Conservation (phyloP, 2,329 filamentous ascomycete species). For the Juglanconis sp. region DNA sequence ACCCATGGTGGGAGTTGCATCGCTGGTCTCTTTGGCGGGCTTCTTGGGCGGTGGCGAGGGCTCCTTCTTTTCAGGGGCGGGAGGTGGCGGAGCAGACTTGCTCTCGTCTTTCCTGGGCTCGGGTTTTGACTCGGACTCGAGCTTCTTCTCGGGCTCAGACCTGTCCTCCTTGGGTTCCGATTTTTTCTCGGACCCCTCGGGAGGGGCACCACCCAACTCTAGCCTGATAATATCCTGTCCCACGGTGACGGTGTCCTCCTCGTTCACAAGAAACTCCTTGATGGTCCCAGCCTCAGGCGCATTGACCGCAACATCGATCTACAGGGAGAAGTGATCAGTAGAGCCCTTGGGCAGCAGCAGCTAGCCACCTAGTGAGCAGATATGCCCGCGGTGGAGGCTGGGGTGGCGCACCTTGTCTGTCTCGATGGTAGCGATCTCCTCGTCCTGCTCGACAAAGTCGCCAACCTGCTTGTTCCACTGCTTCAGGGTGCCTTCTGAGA, state of each 20-base stretch:
- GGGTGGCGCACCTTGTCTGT: conserved; percentile 78
- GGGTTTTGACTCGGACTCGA: conserved; percentile 28
- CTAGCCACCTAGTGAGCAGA: not conserved
- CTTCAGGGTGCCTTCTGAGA: conserved; percentile 94
- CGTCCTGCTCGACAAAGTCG: conserved; percentile 90
- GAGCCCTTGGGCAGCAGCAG: not conserved
- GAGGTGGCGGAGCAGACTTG: conserved; percentile 29
- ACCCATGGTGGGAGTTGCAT: conserved; percentile 51
- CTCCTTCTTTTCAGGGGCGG: conserved; percentile 30
- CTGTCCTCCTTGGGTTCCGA: conserved; percentile 56
- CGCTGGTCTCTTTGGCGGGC: conserved; percentile 35
- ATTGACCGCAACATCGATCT: conserved; percentile 97
- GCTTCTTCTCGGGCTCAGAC: conserved; percentile 39
- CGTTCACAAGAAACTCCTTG: conserved; percentile 85
- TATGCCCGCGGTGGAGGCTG: not conserved
- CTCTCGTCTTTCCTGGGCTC: conserved; percentile 32
- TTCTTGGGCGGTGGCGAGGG: conserved; percentile 18
- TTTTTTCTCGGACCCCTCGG: conserved; percentile 52
- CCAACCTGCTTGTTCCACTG: conserved; percentile 91
- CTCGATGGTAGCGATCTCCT: conserved; percentile 98
- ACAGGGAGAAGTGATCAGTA: conserved; percentile 7
- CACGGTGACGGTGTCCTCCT: conserved; percentile 93
- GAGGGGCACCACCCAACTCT: conserved; percentile 68
- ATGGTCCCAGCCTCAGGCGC: conserved; percentile 86
- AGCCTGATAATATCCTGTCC: conserved; percentile 87